Percentiles rank a stretch among this genome's conserved stretches.
Conservation (phyloP, 768 basidiomycete species). For the Russula olivacea region DNA sequence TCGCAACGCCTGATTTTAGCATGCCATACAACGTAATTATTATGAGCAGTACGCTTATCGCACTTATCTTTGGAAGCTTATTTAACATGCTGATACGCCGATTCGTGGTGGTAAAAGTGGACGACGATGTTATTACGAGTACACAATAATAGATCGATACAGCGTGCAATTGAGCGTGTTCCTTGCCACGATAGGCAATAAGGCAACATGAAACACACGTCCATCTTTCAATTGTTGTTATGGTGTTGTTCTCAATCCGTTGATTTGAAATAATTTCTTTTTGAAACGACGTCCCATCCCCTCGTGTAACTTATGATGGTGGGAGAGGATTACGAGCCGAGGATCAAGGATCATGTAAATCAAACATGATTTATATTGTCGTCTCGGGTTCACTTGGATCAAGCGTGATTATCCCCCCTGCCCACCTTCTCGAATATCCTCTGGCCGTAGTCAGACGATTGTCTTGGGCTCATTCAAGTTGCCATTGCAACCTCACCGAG, state of each 20-base stretch:
- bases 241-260: neutral
- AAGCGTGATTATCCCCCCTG: neutral
- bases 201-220: neutral
- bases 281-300: neutral
- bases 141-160: neutral
- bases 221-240: neutral
- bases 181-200: neutral
- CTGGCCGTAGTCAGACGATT: neutral
- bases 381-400: no score
- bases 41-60: slow-evolving; percentile 85
- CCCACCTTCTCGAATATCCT: neutral
- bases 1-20: slow-evolving; percentile 98
- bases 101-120: slow-evolving; percentile 54
- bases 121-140: neutral
- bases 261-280: neutral
- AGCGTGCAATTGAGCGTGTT: neutral
- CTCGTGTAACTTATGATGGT: neutral
- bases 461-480: neutral
- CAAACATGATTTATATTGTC: neutral
- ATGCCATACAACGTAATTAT: slow-evolving; percentile 99
- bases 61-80: slow-evolving; percentile 87
- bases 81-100: slow-evolving; percentile 82
- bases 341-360: neutral
- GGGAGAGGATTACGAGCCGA: no score
- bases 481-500: neutral